Evolutionary conservation across 176 grass and related monocot genomes (phyloP), one percentile per base, ranked within the genome.

Genomic region (Triticum turgidum): DNA sequence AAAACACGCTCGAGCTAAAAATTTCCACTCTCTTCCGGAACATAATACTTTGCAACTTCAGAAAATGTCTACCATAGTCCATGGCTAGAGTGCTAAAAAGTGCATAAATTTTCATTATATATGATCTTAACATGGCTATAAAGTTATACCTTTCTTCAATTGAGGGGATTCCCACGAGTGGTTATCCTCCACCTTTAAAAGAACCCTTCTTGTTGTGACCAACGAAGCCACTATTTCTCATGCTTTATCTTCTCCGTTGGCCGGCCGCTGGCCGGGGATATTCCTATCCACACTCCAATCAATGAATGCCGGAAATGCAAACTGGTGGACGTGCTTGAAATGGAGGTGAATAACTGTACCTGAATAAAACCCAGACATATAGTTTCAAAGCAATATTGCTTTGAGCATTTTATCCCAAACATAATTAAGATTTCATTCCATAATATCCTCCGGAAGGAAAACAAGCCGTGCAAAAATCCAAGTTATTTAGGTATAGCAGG

Each of bases 261-360:
- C 38, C 90, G 87, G 93, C 9, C 13, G 87, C 38, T 87, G 87
- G 93, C 9, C 13, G 25, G 47, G 64, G 56, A 94, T 92, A 93
- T 91, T 91, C 89, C 85, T 54, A 81, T 78, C 80, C 5, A 5
- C 89, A 58, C 71, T 82, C 79, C 63, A 82, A 87, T 64, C 83
- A 71, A 67, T 6, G 78, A 84, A 56, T 52, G 42, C 70, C 37
- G 78, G n/a, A 61, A 69, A 64, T 83, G 34, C 41, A 80, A 44
- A 78, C 45, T 25, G 54, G 24, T 78, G 18, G 69, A 3, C 29
- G 47, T 59, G 17, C 38, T 75, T 27, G 17, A 65, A 38, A 76
- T 58, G 87, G 38, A 73, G 73, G 51, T 18, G 51, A 6, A 22
- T 13, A 76, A 49, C 34, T 35, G 11, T 33, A 75, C 9, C 49